These are phyloP conservation scores for Teratosphaeria zuluensis DNA, from an alignment of 2,329 filamentous ascomycete species.

Conservation along the genomic window DNA sequence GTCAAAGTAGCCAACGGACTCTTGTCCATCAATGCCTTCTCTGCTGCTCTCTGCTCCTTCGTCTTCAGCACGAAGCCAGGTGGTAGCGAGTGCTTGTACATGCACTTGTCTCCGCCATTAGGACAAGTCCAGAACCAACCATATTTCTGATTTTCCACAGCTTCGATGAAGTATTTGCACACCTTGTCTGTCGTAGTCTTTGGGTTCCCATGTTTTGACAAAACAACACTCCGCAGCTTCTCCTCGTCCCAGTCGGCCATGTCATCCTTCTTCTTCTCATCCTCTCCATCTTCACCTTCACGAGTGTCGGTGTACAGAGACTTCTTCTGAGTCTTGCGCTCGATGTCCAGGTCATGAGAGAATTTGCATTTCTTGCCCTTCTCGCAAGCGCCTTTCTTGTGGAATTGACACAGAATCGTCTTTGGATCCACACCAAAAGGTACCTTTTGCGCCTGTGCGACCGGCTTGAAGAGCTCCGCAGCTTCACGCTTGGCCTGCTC, in stretches of 20 bases:
- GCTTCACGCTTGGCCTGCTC: constrained; percentile 75
- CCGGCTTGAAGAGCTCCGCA: constrained; percentile 76
- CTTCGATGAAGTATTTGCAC: constrained; percentile 96
- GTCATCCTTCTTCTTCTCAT: constrained; percentile 74
- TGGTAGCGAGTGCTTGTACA: constrained; percentile 92
- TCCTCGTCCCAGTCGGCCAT: constrained; percentile 98
- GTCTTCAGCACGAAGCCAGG: constrained; percentile 96
- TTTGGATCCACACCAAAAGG: constrained; percentile 97
- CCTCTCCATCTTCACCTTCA: constrained; percentile 61
- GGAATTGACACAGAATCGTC: constrained; percentile 92
- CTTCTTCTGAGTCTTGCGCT: constrained; percentile 87
- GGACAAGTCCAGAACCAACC: constrained; percentile 99
- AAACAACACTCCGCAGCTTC: constrained; percentile 78
- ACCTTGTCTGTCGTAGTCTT: constrained; percentile 94
- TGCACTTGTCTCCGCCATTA: constrained; percentile 94
- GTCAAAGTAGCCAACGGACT: constrained; percentile 89
- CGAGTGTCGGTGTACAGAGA: constrained; percentile 81
- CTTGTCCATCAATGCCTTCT: constrained; percentile 94
- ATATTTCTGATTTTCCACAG: constrained; percentile 96
- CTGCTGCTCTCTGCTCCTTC: constrained; percentile 87
- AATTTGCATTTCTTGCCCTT: constrained; percentile 98
- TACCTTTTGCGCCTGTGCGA: constrained; percentile 84
- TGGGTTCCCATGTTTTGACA: constrained; percentile 96
- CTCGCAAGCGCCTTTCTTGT: constrained; percentile 93
- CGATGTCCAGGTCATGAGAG: constrained; percentile 78